phyloP scores from a whole-genome alignment of 2,329 filamentous ascomycete species.

The Cryphonectria parasitica region DNA sequence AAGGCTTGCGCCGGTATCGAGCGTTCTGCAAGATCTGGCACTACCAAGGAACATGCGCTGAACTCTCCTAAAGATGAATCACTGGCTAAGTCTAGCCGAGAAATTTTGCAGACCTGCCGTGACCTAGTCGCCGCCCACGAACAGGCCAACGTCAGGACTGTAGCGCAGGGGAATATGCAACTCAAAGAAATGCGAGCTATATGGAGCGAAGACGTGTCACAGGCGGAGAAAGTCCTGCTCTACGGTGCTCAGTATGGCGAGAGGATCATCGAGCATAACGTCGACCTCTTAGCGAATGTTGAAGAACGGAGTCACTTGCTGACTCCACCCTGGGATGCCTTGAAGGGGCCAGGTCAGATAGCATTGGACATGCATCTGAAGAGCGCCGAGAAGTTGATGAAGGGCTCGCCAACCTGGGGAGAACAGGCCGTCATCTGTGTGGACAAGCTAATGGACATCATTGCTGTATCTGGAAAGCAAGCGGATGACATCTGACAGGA shows the following conservation, averaged over 20 bases:
- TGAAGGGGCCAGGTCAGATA: constrained; percentile 35
- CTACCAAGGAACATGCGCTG: background rate
- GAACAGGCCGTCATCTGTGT: constrained; percentile 2
- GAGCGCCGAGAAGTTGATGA: constrained; percentile 31
- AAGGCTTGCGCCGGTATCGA: constrained; percentile 4
- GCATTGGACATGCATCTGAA: constrained; percentile 39
- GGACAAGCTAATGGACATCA: constrained; percentile 10
- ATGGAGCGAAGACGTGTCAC: constrained; percentile 42
- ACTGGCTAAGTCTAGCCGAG: constrained; percentile 34
- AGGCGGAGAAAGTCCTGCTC: constrained; percentile 38
- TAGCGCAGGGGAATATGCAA: constrained; percentile 29
- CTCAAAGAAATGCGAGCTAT: constrained; percentile 34
- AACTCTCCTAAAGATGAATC: constrained; percentile 25
- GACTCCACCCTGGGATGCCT: constrained; percentile 28
- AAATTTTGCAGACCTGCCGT: constrained; percentile 32
- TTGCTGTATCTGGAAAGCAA: background rate
- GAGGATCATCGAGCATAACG: constrained; percentile 32
- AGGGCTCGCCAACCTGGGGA: constrained; percentile 29
- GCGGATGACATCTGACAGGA: background rate
- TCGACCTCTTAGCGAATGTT: constrained; percentile 23
- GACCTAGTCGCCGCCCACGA: constrained; percentile 38
- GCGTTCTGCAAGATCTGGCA: background rate
- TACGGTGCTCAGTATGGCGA: constrained; percentile 39
- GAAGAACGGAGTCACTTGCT: constrained; percentile 20
- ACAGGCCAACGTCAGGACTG: constrained; percentile 35